Percentiles rank a stretch among this genome's conserved stretches.
phyloP scores from a whole-genome alignment of 768 basidiomycete species.

The Tulasnella sp. region DNA sequence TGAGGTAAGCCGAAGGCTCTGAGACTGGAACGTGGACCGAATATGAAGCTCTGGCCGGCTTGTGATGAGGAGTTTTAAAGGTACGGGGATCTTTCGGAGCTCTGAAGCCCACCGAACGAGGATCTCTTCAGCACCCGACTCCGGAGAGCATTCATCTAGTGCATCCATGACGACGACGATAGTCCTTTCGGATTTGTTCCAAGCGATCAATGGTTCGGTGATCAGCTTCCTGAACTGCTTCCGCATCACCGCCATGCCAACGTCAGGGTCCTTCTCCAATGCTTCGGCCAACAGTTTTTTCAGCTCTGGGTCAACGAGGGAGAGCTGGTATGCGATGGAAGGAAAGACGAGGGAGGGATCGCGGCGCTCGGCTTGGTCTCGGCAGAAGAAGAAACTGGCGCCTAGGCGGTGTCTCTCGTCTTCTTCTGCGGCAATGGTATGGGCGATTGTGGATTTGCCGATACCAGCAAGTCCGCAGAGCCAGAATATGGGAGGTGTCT shows the following conservation, averaged over 20 bases:
- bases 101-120: slow-evolving; percentile 25
- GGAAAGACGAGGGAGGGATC: slow-evolving; percentile 27
- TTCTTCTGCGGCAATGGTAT: slow-evolving; percentile 30
- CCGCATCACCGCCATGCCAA: slow-evolving; percentile 21
- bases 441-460: slow-evolving; percentile 39
- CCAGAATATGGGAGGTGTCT: slow-evolving; percentile 26
- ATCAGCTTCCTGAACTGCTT: slow-evolving; percentile 24
- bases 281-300: slow-evolving; percentile 2
- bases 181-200: not conserved
- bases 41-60: slow-evolving; percentile 31
- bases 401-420: slow-evolving; percentile 28
- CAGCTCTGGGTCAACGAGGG: slow-evolving; percentile 21
- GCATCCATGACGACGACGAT: slow-evolving; percentile 34
- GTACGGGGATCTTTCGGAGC: slow-evolving; percentile 26
- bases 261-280: slow-evolving; percentile 5
- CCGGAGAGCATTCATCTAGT: slow-evolving; percentile 32
- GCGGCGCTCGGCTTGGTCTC: slow-evolving; percentile 23
- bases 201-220: slow-evolving; percentile 10
- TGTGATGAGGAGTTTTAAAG: slow-evolving; percentile 32
- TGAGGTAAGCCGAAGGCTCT: not conserved
- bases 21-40: not conserved
- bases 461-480: slow-evolving; percentile 33
- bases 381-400: slow-evolving; percentile 33
- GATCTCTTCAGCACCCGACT: slow-evolving; percentile 13
- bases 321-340: slow-evolving; percentile 32